These are phyloP conservation scores for Suhomyces canberraensis DNA, from an alignment of 805 yeast genomes.

Conservation along the genomic window DNA sequence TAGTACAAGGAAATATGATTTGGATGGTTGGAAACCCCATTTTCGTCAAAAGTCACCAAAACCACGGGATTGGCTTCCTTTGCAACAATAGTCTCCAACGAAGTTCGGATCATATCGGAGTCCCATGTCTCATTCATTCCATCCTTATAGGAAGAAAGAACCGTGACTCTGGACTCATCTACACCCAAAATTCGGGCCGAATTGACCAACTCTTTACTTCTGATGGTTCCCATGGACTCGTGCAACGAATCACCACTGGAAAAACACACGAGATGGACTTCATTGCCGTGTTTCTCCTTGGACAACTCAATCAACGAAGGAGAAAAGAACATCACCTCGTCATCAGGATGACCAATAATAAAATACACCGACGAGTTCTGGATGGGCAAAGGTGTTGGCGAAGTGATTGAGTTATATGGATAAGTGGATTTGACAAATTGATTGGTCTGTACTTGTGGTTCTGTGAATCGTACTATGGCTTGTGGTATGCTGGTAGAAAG, in stretches of 20 bases:
- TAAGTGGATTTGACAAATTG: slow-evolving; percentile 21
- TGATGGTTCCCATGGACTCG: slow-evolving; percentile 63
- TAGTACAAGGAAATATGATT: slow-evolving; percentile 69
- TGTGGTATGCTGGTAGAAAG: slow-evolving; percentile 42
- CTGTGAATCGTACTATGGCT: slow-evolving; percentile 23
- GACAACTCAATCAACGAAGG: slow-evolving; percentile 63
- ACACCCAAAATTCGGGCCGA: slow-evolving; percentile 58
- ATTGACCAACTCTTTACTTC: slow-evolving; percentile 56
- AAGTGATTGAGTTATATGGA: slow-evolving; percentile 37
- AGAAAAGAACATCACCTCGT: slow-evolving; percentile 95
- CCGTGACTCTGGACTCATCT: slow-evolving; percentile 34
- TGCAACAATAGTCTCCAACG: slow-evolving; percentile 29
- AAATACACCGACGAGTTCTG: slow-evolving; percentile 41
- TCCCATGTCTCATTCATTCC: slow-evolving; percentile 71
- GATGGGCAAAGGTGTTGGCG: slow-evolving; percentile 31
- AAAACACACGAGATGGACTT: slow-evolving; percentile 61
- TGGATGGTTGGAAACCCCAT: slow-evolving; percentile 84
- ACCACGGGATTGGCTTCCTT: slow-evolving; percentile 24
- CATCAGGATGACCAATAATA: slow-evolving; percentile 95
- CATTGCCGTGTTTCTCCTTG: slow-evolving; percentile 46
- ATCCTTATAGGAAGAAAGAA: slow-evolving; percentile 53
- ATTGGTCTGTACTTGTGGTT: slow-evolving; percentile 25
- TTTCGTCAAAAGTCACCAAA: slow-evolving; percentile 74
- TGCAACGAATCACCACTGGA: slow-evolving; percentile 67
- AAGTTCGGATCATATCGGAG: slow-evolving; percentile 33